Base-by-base conservation (phyloP, 2,329 filamentous ascomycete species). In the Orbilia brochopaga region DNA sequence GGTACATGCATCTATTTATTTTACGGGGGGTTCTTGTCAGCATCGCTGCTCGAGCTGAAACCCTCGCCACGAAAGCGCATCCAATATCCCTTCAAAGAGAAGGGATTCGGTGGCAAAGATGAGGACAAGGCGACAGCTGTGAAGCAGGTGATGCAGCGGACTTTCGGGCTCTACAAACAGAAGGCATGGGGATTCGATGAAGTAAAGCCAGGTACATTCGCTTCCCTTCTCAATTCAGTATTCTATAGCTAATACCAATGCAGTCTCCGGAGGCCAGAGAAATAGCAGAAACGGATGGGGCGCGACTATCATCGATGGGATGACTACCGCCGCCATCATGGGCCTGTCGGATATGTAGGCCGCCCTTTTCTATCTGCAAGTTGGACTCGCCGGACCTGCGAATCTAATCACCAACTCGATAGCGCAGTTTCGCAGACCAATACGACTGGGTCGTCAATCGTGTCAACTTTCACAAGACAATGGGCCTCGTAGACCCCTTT, bases 301-400 rank as follows among this genome's bases (percentile, higher is more conserved):
- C 24, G 90, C 91, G 30, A 92, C 88, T 42, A 90, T 91, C 0
- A 84, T 94, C 15, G 92, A 96, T 78, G 89, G 90, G 1, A 82
- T 96, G 54, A 89, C 86, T 66, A 96, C 91, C 0, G 90, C 91
- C 11, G 82, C 92, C 51, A 79, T 96, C 15, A 93, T 96, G 90
- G 83, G 85, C 35, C 84, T 91, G 50, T 81, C 83, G 35, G 82
- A 87, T 27, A 86, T 82, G 76, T 76, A 82, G 73, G 75, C 76
- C 60, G 10, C 8, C 15, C 13, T 4, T 44, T 35, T 4, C 7
- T 44, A 13, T 10, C 11, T 8, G 37, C 4, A 13, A 3, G 27
- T n/a, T 51, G 24, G 35, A 13, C 74, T 78, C 42, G 87, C 44
- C 82, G 86, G 30, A 10, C 8, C 21, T 32, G 1, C 8, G 51